phyloP scores from a whole-genome alignment of 1,139 yeast genomes.

The Debaryomycetaceae sp. region DNA sequence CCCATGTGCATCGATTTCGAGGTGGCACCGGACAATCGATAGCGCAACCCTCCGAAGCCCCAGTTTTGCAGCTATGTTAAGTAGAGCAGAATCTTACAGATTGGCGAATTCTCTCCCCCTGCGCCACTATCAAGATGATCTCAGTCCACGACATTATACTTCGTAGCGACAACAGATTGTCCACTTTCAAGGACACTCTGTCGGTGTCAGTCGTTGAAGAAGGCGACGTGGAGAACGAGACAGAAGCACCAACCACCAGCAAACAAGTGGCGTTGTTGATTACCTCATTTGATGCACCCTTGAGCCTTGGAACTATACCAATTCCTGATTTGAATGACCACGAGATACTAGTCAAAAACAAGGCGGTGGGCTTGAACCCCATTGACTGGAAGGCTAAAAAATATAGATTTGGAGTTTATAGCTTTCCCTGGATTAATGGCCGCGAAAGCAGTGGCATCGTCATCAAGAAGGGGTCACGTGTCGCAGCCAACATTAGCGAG shows the following conservation, averaged over 20 bases:
- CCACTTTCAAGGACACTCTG: neutral
- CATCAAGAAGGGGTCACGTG: conserved; percentile 28
- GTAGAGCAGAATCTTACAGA: no score
- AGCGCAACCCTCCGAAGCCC: no score
- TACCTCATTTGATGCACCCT: conserved; percentile 14
- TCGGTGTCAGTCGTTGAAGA: neutral
- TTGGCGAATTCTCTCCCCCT: no score
- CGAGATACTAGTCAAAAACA: conserved; percentile 37
- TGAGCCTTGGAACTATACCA: conserved; percentile 12
- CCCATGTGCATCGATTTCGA: no score
- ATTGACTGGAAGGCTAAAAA: conserved; percentile 51
- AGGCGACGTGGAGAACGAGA: neutral
- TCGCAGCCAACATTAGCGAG: conserved; percentile 17
- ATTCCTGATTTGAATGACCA: conserved; percentile 18
- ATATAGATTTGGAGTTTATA: conserved; percentile 42
- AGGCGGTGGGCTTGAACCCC: conserved; percentile 42
- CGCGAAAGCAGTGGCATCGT: conserved; percentile 42
- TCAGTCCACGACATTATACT: no score
- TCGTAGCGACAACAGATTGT: no score
- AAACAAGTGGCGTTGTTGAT: conserved; percentile 5
- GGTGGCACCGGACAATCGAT: no score
- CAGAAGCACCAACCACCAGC: neutral
- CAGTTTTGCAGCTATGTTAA: no score
- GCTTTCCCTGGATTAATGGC: conserved; percentile 49
- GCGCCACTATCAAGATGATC: no score